Base-by-base conservation (phyloP, 177 flowering plant species). In the Vitis hybrid region DNA sequence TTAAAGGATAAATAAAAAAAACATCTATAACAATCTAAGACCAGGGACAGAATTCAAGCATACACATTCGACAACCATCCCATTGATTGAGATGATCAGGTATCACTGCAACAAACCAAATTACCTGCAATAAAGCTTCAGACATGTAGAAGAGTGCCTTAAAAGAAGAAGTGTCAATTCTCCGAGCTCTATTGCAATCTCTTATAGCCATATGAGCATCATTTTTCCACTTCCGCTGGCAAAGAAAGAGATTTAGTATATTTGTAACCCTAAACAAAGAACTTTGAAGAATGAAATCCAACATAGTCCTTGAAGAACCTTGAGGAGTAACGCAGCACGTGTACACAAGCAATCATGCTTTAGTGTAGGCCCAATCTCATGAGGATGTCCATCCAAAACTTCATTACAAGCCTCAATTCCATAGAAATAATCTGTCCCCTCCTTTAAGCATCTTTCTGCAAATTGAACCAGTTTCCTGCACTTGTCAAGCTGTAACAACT, bases 351-450 rank as follows among this genome's bases (percentile, higher is more conserved):
- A 88, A 24, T 89, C 89, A 78, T 84, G 85, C 84, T 73, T 85
- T 68, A 88, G 72, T 9, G 69, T 65, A 27, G 78, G 69, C 48
- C 82, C 96, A 69, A 92, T 78, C n/a, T 81, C 81, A 71, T 49
- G 69, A 21, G 76, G 77, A 81, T 79, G 80, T 54, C 91, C 91
- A 75, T 93, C 94, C 79, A 95, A 67, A 50, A 95, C 88, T 79
- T 91, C 98, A 80, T 84, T 86, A 80, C 97, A 93, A 32, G 90
- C 96, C 76, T 95, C 98, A 75, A 95, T 88, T 68, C 93, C 99
- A 83, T 83, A 63, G 40, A 79, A 81, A 76, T 71, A 81, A 68
- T 89, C 62, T 57, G 76, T 59, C 60, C 72, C 88, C 56, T 83
- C 87, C 55, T 83, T 79, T 32, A 95, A 82, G 54, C 78, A 83